Evolutionary conservation across 306 rosid species (phyloP).

Genomic region (Morella rubra): DNA sequence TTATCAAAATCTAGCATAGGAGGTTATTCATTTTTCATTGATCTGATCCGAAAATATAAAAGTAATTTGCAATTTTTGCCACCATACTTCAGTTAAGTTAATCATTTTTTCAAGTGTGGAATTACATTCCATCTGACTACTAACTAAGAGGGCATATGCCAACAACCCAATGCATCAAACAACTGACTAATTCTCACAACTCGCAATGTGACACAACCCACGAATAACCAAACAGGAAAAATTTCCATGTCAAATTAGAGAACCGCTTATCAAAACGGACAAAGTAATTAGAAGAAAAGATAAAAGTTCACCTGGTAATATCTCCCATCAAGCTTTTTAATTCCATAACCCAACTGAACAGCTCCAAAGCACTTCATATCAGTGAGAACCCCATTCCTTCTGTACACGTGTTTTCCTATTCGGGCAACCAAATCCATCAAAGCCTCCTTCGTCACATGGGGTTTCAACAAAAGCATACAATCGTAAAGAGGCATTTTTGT

Average conservation of each 20-base stretch:
- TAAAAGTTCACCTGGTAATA: slow-evolving; percentile 56
- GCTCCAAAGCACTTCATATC: slow-evolving; percentile 55
- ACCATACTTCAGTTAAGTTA: background rate
- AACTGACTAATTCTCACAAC: background rate
- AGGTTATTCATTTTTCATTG: background rate
- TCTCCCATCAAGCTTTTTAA: slow-evolving; percentile 88
- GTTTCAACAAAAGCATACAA: slow-evolving; percentile 81
- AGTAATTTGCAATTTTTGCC: background rate
- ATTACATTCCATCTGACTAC: background rate
- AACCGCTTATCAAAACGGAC: background rate
- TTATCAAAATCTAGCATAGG: background rate
- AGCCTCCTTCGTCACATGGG: slow-evolving; percentile 54
- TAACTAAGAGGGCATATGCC: background rate
- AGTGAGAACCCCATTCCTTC: slow-evolving; percentile 77
- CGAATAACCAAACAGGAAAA: background rate
- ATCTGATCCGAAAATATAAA: background rate
- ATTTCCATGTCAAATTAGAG: background rate
- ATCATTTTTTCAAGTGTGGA: background rate
- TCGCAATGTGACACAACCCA: background rate
- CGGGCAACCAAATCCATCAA: slow-evolving; percentile 56
- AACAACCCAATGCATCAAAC: background rate
- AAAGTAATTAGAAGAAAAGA: background rate
- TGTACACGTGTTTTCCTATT: slow-evolving; percentile 71
- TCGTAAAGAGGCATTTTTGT: slow-evolving; percentile 73
- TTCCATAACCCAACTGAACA: slow-evolving; percentile 83